These are phyloP conservation scores for Wickerhamomyces kurtzmanii DNA, from an alignment of 805 yeast genomes.

Conservation along the genomic window DNA sequence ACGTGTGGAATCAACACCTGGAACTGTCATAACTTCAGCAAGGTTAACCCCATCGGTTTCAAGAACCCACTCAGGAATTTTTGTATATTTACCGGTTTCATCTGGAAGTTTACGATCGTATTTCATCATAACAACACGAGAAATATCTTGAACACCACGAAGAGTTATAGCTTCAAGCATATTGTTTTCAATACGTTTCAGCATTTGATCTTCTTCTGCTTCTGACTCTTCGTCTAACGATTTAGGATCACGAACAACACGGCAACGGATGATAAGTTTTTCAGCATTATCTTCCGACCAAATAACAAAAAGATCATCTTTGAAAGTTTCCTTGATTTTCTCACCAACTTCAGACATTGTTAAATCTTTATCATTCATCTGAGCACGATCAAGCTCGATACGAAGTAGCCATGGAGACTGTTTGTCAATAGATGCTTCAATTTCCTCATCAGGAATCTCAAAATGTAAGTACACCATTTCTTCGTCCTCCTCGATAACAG, in stretches of 20 bases:
- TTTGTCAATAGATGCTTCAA: conserved; percentile 84
- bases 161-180: conserved; percentile 92
- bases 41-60: conserved; percentile 98
- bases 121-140: conserved; percentile 75
- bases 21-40: conserved; percentile 89
- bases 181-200: conserved; percentile 89
- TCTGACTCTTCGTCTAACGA: conserved; percentile 88
- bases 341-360: conserved; percentile 98
- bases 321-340: conserved; percentile 85
- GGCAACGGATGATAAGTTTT: conserved; percentile 92
- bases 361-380: conserved; percentile 95
- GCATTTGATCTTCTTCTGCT: conserved; percentile 93
- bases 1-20: conserved; percentile 86
- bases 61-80: conserved; percentile 93
- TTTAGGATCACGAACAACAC: conserved; percentile 96
- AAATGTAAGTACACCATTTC: conserved; percentile 97
- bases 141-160: conserved; percentile 92
- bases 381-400: conserved; percentile 95
- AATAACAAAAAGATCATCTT: conserved; percentile 90
- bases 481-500: conserved; percentile 93
- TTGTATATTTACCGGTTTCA: conserved; percentile 76
- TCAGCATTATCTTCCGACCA: conserved; percentile 99
- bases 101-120: conserved; percentile 66
- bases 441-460: conserved; percentile 96
- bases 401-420: conserved; percentile 98